A percentile compares a stretch with the other conserved stretches of the same genome.
These are phyloP conservation scores for Calycina marina DNA, from an alignment of 2,329 filamentous ascomycete species.

Conservation along the genomic window DNA sequence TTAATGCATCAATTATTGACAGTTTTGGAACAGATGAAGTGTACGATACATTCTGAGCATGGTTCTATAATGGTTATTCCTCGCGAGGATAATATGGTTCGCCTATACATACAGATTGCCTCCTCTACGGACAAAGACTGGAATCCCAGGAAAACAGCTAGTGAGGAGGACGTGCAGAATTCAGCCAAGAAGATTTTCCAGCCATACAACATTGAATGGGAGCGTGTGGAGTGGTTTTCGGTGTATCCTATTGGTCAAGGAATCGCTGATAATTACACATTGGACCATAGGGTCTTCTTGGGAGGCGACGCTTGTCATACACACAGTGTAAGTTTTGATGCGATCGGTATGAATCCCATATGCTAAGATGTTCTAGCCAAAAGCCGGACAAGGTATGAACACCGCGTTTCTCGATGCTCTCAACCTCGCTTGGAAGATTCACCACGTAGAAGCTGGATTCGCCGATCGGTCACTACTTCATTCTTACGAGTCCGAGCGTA, in stretches of 20 bases:
- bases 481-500: conserved; percentile 79
- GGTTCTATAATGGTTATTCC: conserved; percentile 74
- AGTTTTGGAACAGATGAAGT: conserved; percentile 41
- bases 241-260: conserved; percentile 67
- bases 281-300: conserved; percentile 57
- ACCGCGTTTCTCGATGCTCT: conserved; percentile 67
- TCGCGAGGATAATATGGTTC: conserved; percentile 51
- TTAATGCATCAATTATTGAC: conserved; percentile 33
- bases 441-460: conserved; percentile 74
- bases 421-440: conserved; percentile 93
- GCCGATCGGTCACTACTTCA: conserved; percentile 60
- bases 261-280: conserved; percentile 51
- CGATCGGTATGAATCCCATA: conserved; percentile 24
- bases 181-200: conserved; percentile 50
- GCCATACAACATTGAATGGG: conserved; percentile 54
- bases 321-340: conserved; percentile 45
- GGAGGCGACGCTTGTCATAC: conserved; percentile 70
- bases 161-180: conserved; percentile 46
- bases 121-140: conserved; percentile 46
- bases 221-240: conserved; percentile 58
- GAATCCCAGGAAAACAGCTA: conserved; percentile 47
- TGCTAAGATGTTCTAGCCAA: conserved; percentile 49
- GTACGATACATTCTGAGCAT: conserved; percentile 58
- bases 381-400: conserved; percentile 71
- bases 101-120: conserved; percentile 55